These are phyloP conservation scores for Trametes punicea DNA, from an alignment of 768 basidiomycete species.

Conservation along the genomic window DNA sequence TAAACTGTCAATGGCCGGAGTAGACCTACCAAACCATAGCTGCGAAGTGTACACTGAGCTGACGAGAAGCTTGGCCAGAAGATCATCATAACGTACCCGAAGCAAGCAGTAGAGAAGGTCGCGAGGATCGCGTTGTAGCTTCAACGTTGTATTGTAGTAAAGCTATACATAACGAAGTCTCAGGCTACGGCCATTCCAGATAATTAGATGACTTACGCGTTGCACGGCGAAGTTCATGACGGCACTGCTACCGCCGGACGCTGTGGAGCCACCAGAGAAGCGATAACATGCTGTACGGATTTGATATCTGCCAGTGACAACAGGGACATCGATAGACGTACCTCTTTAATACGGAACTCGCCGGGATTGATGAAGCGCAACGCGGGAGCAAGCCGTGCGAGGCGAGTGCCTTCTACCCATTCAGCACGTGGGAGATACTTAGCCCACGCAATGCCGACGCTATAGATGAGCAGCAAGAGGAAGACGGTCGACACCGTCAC, in stretches of 20 bases:
- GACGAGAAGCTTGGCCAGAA: not conserved
- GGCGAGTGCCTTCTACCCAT: constrained; percentile 44
- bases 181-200: not conserved
- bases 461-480: constrained; percentile 51
- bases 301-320: not conserved
- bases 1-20: constrained; percentile 57
- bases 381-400: constrained; percentile 38
- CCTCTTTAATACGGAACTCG: constrained; percentile 57
- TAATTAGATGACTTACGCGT: constrained; percentile 35
- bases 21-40: constrained; percentile 59
- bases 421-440: constrained; percentile 40
- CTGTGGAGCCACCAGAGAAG: constrained; percentile 57
- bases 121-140: constrained; percentile 53
- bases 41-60: constrained; percentile 20
- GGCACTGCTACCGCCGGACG: constrained; percentile 48
- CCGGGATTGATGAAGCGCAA: constrained; percentile 55
- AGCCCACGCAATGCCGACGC: constrained; percentile 50
- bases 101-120: constrained; percentile 62
- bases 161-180: constrained; percentile 35
- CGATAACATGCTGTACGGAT: constrained; percentile 47
- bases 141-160: constrained; percentile 57
- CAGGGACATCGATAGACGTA: constrained; percentile 23
- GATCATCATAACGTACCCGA: constrained; percentile 41
- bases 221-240: constrained; percentile 63
- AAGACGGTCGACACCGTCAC: constrained; percentile 54